Evolutionary conservation across 1,284 basidiomycete genomes (phyloP).

Genomic region (Ceratobasidium sp.): DNA sequence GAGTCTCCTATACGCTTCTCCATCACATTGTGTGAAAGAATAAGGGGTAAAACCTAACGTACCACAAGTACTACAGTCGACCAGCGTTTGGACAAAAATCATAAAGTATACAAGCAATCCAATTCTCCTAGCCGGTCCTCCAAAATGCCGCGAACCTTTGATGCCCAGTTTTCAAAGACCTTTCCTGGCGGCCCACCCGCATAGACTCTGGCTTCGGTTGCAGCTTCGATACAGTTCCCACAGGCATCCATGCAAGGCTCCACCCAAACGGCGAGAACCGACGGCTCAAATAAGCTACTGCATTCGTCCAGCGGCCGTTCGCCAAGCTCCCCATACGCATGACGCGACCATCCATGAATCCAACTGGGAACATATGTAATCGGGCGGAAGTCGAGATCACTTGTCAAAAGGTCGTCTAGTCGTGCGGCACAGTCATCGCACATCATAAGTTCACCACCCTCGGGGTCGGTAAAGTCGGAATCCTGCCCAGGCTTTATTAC

Average conservation of each 20-base stretch:
- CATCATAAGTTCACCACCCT: constrained; percentile 8
- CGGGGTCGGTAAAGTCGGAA: background rate
- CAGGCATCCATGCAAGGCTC: background rate
- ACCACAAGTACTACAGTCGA: no score
- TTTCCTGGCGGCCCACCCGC: background rate
- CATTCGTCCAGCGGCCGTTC: background rate
- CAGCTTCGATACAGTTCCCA: constrained; percentile 2
- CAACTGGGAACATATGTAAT: constrained; percentile 6
- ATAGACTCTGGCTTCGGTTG: background rate
- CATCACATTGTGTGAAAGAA: no score
- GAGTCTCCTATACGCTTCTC: no score
- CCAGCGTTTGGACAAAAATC: background rate
- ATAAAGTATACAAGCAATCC: background rate
- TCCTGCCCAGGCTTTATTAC: background rate
- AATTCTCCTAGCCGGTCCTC: background rate
- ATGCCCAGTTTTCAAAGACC: constrained; percentile 17
- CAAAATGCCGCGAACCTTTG: background rate
- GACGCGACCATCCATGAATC: constrained; percentile 6
- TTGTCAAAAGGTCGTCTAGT: background rate
- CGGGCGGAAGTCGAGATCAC: background rate
- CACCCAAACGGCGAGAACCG: background rate
- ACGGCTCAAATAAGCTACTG: background rate
- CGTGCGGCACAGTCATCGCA: background rate
- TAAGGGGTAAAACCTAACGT: no score
- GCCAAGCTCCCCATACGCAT: background rate